Conservation (phyloP, 305 asterid species). For the Fraxinus velutina region DNA sequence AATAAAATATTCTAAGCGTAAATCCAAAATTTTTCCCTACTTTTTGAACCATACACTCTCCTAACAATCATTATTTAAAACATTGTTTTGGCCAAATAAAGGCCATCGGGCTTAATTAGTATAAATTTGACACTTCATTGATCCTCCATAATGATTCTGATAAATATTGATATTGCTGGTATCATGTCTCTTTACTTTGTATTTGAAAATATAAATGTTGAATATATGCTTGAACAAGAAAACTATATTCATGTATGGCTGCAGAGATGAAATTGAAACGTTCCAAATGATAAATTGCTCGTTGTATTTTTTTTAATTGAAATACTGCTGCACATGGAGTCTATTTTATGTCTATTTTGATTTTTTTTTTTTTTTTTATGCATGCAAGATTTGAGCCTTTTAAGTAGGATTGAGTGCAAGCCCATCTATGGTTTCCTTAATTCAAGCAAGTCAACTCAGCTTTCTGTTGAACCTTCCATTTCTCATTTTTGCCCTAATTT, state of each 20-base stretch:
- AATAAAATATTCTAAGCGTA: too few relatives aligned
- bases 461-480: neutral
- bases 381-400: neutral
- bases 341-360: neutral
- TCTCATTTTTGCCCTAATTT: neutral
- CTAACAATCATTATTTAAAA: too few relatives aligned
- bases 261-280: neutral
- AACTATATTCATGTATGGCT: neutral
- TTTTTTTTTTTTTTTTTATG: neutral
- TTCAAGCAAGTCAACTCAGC: neutral
- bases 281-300: neutral
- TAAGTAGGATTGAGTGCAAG: neutral
- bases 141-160: neutral
- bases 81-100: too few relatives aligned
- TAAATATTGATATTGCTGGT: neutral
- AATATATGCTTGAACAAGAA: neutral
- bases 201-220: too few relatives aligned
- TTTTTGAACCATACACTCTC: too few relatives aligned
- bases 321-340: neutral
- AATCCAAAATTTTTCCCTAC: too few relatives aligned
- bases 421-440: neutral
- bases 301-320: neutral
- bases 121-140: neutral
- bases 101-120: too few relatives aligned
- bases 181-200: neutral